Evolutionary conservation across 768 basidiomycete species (phyloP), one percentile per base, ranked within the genome.

Genomic region (Asterophora parasitica): DNA sequence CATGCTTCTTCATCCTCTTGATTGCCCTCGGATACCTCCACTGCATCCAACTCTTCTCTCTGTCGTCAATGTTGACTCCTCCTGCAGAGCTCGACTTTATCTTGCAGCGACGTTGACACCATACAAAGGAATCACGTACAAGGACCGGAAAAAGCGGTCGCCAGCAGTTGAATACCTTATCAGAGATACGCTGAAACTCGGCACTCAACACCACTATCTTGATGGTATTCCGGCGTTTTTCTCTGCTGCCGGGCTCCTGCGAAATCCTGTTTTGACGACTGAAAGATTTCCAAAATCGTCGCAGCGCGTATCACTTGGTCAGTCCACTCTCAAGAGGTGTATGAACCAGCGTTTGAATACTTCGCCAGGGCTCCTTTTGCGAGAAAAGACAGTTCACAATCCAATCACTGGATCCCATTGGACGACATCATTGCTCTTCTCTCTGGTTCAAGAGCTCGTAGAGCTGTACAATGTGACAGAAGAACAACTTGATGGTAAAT

Each of bases 111-210:
- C 81, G 5, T 69, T 94, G n/a, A 79, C 81, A 2, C 92, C 93
- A 0, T 92, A 82, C 50, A 62, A 72, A 17, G 72, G 68, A 4
- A 61, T 85, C 12, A 78, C 74, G 3, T 88, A 82, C 58, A 59
- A 52, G 12, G 82, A 86, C 52, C 70, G 73, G 50, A 92, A 90
- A 63, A 78, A 81, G 38, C 88, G 79, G 56, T 59, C 61, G 0
- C 68, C 75, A 6, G 78, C 81, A 0, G 74, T 84, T 4, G 83
- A 88, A 45, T 79, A 79, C 26, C 82, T 84, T 23, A 76, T 97
- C 28, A 77, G 87, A 40, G 89, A 95, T 39, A 88, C 88, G 5
- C 65, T 96, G 49, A 97, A 94, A 63, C 73, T 92, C 20, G 89
- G 90, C 8, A 73, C 76, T 15, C 85, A 87, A 56, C 81, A 85